A percentile compares a stretch with the other conserved stretches of the same genome.
Conservation (phyloP, 768 basidiomycete genomes). For the Leccinum longicurvipes region DNA sequence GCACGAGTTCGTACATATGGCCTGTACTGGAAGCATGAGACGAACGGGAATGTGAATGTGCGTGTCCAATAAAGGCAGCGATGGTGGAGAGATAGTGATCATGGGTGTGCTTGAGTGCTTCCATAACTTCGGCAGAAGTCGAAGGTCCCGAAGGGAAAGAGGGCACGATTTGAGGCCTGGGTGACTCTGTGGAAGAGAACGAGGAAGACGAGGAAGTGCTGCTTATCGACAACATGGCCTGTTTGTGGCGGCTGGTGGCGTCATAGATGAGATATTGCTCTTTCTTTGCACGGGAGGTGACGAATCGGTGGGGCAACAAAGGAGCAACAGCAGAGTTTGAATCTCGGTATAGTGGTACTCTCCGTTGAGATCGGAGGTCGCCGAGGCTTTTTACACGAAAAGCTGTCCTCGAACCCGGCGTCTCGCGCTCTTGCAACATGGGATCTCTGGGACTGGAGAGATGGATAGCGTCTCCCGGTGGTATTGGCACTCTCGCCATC, state of each 20-base stretch:
- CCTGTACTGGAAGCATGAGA: conserved; percentile 93
- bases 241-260: conserved; percentile 40
- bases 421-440: conserved; percentile 23
- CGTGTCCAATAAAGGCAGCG: conserved; percentile 96
- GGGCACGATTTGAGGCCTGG: conserved; percentile 42
- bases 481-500: conserved; percentile 7
- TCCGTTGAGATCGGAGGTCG: conserved; percentile 41
- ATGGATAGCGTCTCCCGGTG: conserved; percentile 3
- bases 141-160: conserved; percentile 71
- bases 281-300: conserved; percentile 31
- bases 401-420: conserved; percentile 24
- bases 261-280: conserved; percentile 40
- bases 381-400: conserved; percentile 52
- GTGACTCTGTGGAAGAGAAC: conserved; percentile 59
- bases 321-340: conserved; percentile 34
- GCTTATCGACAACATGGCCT: conserved; percentile 53
- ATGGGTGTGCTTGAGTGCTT: conserved; percentile 78
- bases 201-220: conserved; percentile 73
- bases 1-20: conserved; percentile 91
- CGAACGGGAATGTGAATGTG: conserved; percentile 85
- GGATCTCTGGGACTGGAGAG: conserved; percentile 34
- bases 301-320: conserved; percentile 33
- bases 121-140: conserved; percentile 64
- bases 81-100: conserved; percentile 91
- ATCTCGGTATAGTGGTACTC: conserved; percentile 34